Evolutionary conservation across 495 filamentous ascomycete genomes (phyloP).

Genomic region (Penicillium subrubescens): DNA sequence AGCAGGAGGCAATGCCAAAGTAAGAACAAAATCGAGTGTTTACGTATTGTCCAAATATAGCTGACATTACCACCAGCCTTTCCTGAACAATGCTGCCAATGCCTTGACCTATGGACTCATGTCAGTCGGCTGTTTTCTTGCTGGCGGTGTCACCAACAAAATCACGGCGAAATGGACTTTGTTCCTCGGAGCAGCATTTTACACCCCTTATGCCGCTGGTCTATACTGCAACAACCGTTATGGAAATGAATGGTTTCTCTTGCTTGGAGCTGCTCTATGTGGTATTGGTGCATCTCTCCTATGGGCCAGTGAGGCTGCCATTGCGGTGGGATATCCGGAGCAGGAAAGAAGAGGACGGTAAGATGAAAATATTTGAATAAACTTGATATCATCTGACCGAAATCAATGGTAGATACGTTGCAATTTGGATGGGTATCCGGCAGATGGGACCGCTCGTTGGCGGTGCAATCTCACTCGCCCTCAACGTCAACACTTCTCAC

Average conservation of each 20-base stretch:
- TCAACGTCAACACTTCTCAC: conserved; percentile 49
- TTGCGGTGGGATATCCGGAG: conserved; percentile 59
- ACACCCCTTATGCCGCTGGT: conserved; percentile 57
- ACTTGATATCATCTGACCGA: neutral
- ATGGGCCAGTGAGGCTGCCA: conserved; percentile 61
- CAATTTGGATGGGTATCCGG: conserved; percentile 60
- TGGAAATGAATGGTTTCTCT: conserved; percentile 58
- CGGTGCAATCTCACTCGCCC: conserved; percentile 55
- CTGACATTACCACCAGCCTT: conserved; percentile 34
- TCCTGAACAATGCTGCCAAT: conserved; percentile 60
- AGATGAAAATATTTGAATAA: neutral
- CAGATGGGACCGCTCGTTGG: conserved; percentile 59
- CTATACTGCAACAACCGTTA: conserved; percentile 62
- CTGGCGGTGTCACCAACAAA: conserved; percentile 53
- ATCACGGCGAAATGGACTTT: conserved; percentile 55
- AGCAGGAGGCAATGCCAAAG: conserved; percentile 56
- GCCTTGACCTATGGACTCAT: conserved; percentile 59
- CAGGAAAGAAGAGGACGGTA: conserved; percentile 53
- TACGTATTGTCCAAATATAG: neutral
- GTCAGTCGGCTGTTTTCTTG: conserved; percentile 57
- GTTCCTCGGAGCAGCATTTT: conserved; percentile 57
- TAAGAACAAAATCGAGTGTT: neutral
- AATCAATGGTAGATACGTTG: conserved; percentile 31
- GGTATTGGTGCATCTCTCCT: conserved; percentile 54
- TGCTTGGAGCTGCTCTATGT: conserved; percentile 58